Evolutionary conservation across 2,329 filamentous ascomycete species (phyloP), one percentile per base, ranked within the genome.

Genomic region (Emergomyces orientalis): DNA sequence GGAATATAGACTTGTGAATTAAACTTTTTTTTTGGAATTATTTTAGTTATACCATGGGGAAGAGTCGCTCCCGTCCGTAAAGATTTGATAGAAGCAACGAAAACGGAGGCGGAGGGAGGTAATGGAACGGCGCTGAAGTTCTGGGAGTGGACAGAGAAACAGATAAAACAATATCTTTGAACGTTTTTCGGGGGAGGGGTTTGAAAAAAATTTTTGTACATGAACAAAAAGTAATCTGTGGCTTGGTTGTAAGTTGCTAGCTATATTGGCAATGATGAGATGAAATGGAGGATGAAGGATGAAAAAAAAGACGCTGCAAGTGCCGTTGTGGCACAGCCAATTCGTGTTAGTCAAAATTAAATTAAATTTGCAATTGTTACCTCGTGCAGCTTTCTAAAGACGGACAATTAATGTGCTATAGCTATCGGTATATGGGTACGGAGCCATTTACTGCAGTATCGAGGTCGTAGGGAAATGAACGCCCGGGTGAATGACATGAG

Each of bases 141-240:
- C 57, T 79, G 74, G 75, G 71, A 73, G 55, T 78, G 74, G 72
- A 76, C 73, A 67, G 76, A 78, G 67, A 70, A 71, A 66, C 70
- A 76, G 64, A 64, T 66, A n/a, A 63, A 60, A n/a, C 45, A 56
- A 2, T 67, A 65, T 43, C 54, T 63, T 49, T 62, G 22, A 59
- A n/a, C 19, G 4, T 27, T 1, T 27, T 34, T 54, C 27, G n/a
- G n/a, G n/a, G n/a, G n/a, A n/a, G n/a, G n/a, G n/a, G n/a, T n/a
- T n/a, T n/a, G n/a, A n/a, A n/a, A n/a, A n/a, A n/a, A n/a, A n/a
- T n/a, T n/a, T n/a, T n/a, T n/a, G n/a, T n/a, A n/a, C n/a, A n/a
- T n/a, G n/a, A 4, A 13, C 9, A n/a, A 3, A 13, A 7, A 25
- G 22, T 0, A 13, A 25, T 4, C 5, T 25, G 5, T 9, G 11